phyloP scores from a whole-genome alignment of 257 asterid genomes.

The Coffea eugenioides region DNA sequence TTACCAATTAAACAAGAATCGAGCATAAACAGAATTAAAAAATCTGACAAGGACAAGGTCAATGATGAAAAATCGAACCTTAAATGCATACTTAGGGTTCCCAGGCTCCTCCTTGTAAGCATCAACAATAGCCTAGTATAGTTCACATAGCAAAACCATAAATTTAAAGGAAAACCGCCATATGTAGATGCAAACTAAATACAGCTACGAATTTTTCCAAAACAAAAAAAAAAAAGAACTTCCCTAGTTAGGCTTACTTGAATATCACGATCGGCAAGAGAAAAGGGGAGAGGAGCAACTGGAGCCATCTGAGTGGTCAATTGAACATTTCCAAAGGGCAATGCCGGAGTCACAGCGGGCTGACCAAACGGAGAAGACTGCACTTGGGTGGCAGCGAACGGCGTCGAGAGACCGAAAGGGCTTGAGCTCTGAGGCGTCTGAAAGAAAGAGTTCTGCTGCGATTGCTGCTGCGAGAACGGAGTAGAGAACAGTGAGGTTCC shows the following conservation, averaged over 20 bases:
- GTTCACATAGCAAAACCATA: background rate
- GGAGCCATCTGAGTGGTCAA: conserved; percentile 99
- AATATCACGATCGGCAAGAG: conserved; percentile 92
- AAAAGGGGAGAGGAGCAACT: conserved; percentile 85
- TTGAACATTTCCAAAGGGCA: conserved; percentile 61
- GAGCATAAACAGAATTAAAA: background rate
- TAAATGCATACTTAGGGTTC: conserved; percentile 80
- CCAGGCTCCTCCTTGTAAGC: conserved; percentile 93
- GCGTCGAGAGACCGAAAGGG: conserved; percentile 55
- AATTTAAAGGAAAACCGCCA: background rate
- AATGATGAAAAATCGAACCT: conserved; percentile 47
- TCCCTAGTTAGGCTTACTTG: conserved; percentile 40
- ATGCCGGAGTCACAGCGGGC: conserved; percentile 32
- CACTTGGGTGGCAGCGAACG: conserved; percentile 51
- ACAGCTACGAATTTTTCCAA: background rate
- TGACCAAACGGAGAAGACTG: conserved; percentile 51
- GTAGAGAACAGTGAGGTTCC: conserved; percentile 69
- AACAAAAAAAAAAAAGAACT: no score
- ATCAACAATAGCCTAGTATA: conserved; percentile 72
- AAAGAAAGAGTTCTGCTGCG: conserved; percentile 44
- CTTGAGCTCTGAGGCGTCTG: conserved; percentile 60
- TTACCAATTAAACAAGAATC: background rate
- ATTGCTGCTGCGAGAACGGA: conserved; percentile 64
- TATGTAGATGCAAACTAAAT: background rate
- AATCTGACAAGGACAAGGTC: background rate